These are phyloP conservation scores for Chlamydomonas reinhardtii DNA, from an alignment of 163 green algal genomes.

Conservation along the genomic window DNA sequence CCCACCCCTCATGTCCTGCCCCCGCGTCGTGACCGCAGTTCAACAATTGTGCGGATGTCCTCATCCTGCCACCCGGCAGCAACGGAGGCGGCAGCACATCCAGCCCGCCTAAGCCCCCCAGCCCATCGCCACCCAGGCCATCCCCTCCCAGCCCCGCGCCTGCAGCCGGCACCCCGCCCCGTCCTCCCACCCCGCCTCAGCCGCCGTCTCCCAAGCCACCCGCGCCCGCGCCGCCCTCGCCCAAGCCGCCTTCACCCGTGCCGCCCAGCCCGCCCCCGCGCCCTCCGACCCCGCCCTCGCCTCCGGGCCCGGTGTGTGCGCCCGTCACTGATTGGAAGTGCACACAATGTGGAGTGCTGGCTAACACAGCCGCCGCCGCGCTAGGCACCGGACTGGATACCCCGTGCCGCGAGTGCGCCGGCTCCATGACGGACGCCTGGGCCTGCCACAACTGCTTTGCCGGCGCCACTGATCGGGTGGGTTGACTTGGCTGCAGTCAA, in stretches of 20 bases:
- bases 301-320: too few species aligned
- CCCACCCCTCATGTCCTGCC: too few species aligned
- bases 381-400: not conserved
- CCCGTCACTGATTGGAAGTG: constrained; percentile 13
- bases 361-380: not conserved
- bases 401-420: constrained; percentile 12
- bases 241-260: not conserved
- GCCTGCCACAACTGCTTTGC: constrained; percentile 35
- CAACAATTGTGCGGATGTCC: constrained; percentile 30
- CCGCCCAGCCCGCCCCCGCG: not conserved
- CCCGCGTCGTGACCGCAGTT: constrained; percentile 28
- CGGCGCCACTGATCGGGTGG: not conserved
- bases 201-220: not conserved
- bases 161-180: not conserved
- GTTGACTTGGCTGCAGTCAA: not conserved
- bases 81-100: not conserved
- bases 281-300: not conserved
- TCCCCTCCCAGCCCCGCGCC: not conserved
- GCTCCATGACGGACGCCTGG: not conserved
- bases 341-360: constrained; percentile 5
- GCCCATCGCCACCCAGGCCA: not conserved
- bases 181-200: not conserved
- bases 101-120: not conserved
- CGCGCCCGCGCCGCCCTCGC: not conserved
- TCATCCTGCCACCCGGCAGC: not conserved